Evolutionary conservation across 2,329 filamentous ascomycete species (phyloP).

Genomic region (Fusarium floridanum): DNA sequence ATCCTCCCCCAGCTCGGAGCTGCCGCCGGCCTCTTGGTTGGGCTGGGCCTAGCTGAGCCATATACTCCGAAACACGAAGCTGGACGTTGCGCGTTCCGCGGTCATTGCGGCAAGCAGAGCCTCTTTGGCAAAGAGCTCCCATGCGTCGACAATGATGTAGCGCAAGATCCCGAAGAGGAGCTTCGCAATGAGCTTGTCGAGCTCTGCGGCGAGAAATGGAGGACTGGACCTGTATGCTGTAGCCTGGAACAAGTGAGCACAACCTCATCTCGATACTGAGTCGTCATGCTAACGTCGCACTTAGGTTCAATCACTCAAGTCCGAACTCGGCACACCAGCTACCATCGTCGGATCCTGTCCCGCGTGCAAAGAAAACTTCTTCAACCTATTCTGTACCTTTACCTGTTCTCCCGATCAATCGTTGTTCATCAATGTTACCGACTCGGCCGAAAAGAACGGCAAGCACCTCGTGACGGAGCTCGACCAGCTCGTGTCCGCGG

Average conservation of each 20-base stretch:
- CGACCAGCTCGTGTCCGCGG: slow-evolving; percentile 87
- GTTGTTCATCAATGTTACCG: slow-evolving; percentile 92
- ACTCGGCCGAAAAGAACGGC: slow-evolving; percentile 71
- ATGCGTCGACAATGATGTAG: slow-evolving; percentile 90
- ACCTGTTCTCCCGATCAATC: slow-evolving; percentile 98
- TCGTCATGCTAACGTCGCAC: slow-evolving; percentile 18
- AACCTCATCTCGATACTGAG: slow-evolving; percentile 14
- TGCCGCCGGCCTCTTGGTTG: slow-evolving; percentile 47
- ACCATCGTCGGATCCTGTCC: slow-evolving; percentile 93
- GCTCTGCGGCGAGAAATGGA: slow-evolving; percentile 91
- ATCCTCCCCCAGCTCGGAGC: slow-evolving; percentile 50
- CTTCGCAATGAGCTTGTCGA: slow-evolving; percentile 83
- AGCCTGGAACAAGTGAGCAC: slow-evolving; percentile 76
- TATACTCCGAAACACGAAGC: slow-evolving; percentile 79
- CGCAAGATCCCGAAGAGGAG: slow-evolving; percentile 78
- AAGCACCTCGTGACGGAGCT: slow-evolving; percentile 84
- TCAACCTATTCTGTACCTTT: slow-evolving; percentile 97
- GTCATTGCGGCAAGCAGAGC: slow-evolving; percentile 90
- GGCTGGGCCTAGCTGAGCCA: slow-evolving; percentile 45
- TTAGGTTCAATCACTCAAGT: slow-evolving; percentile 82
- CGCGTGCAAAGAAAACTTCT: slow-evolving; percentile 98
- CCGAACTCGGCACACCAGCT: slow-evolving; percentile 87
- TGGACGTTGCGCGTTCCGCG: slow-evolving; percentile 90
- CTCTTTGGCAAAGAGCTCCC: slow-evolving; percentile 92
- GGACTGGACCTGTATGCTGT: slow-evolving; percentile 86